phyloP scores from a whole-genome alignment of 208 protist species.

The Trypanosoma grayi region DNA sequence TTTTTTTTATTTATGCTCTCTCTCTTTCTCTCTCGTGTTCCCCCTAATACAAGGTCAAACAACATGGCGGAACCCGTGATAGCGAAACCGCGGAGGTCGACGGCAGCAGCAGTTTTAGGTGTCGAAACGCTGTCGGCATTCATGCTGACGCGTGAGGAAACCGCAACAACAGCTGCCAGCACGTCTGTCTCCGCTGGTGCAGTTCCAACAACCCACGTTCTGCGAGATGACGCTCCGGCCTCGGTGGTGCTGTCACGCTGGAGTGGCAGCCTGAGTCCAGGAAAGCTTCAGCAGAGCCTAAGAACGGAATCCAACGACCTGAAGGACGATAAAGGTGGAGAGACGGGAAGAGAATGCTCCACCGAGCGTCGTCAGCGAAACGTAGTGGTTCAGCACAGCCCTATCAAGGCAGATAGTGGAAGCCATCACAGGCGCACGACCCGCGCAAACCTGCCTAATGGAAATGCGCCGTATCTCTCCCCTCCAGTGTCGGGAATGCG shows the following conservation, averaged over 20 bases:
- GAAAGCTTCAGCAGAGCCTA: not conserved
- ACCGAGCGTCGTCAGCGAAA: not conserved
- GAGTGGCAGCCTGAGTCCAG: not conserved
- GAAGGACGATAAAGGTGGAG: no score
- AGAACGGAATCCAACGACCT: not conserved
- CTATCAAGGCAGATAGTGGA: slow-evolving; percentile 4
- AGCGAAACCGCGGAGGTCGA: slow-evolving; percentile 2
- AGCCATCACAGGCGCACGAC: not conserved
- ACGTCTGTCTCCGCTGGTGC: not conserved
- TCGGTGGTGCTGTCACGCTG: slow-evolving; percentile 6
- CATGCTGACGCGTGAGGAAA: not conserved
- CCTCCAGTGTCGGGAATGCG: no score
- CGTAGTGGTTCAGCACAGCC: slow-evolving; percentile 14
- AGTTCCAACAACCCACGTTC: not conserved
- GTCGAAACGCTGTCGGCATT: not conserved
- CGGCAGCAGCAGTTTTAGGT: not conserved
- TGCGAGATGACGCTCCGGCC: not conserved
- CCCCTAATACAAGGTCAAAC: not conserved
- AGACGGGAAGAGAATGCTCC: no score
- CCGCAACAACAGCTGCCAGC: not conserved
- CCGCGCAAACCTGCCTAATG: no score
- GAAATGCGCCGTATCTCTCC: no score
- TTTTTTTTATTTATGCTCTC: slow-evolving; percentile 7
- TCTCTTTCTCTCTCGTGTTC: not conserved
- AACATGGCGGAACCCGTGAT: slow-evolving; percentile 22